Percentiles rank a stretch among this genome's conserved stretches.
phyloP scores from a whole-genome alignment of 1,284 basidiomycete species.

The Ganoderma sinense region DNA sequence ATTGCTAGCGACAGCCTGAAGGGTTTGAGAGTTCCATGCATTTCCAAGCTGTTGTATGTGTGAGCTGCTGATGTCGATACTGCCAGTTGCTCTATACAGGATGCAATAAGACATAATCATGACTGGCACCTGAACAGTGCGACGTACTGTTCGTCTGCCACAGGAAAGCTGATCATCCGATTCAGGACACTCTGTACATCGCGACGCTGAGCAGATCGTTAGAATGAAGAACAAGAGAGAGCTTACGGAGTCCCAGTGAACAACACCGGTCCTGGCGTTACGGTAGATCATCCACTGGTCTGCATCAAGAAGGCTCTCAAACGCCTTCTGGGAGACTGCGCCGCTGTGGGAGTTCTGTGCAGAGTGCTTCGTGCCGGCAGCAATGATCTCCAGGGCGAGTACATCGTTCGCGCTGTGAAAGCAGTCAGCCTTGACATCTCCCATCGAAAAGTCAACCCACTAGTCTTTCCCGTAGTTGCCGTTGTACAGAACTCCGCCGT shows the following conservation, averaged over 20 bases:
- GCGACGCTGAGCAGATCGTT: not conserved
- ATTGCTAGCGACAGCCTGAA: slow-evolving; percentile 50
- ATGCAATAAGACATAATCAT: not conserved
- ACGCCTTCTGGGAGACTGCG: slow-evolving; percentile 46
- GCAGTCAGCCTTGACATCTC: not conserved
- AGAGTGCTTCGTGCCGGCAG: slow-evolving; percentile 58
- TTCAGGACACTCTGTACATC: slow-evolving; percentile 61
- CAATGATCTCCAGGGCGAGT: slow-evolving; percentile 57
- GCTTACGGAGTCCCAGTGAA: slow-evolving; percentile 75
- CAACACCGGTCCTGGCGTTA: slow-evolving; percentile 58
- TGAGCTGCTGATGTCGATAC: slow-evolving; percentile 65
- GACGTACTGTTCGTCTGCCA: slow-evolving; percentile 62
- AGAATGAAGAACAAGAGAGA: not conserved
- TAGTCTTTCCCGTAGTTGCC: slow-evolving; percentile 73
- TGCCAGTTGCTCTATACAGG: slow-evolving; percentile 54
- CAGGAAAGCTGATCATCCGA: slow-evolving; percentile 69
- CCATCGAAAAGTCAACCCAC: slow-evolving; percentile 43
- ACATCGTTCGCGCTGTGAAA: slow-evolving; percentile 55
- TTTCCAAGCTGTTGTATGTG: slow-evolving; percentile 58
- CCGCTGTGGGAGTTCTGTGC: slow-evolving; percentile 33
- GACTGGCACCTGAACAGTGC: too few relatives aligned
- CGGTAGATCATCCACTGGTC: slow-evolving; percentile 73
- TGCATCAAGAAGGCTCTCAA: slow-evolving; percentile 58
- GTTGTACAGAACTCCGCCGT: slow-evolving; percentile 66
- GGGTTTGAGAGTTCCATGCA: slow-evolving; percentile 53